Conservation (phyloP, 495 filamentous ascomycete species). For the Hypoxylon cercidicola region DNA sequence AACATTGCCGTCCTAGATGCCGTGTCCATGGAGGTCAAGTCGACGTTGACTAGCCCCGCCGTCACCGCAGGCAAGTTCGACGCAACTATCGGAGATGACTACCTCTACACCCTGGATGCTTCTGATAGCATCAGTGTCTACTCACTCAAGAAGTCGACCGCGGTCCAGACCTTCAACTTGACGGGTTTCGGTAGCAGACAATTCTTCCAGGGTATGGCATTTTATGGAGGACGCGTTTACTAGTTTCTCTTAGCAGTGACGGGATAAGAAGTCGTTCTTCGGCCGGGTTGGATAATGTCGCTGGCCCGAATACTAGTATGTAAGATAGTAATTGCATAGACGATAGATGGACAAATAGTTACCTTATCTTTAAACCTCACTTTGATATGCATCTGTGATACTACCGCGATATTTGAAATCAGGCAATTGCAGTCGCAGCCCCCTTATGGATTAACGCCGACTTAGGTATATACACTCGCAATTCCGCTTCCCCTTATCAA, state of each 20-base stretch:
- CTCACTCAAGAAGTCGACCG: slow-evolving; percentile 11
- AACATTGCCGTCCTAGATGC: slow-evolving; percentile 39
- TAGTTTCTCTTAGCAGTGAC: not conserved
- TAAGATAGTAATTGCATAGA: too few species aligned
- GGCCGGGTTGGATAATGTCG: too few species aligned
- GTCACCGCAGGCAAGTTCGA: slow-evolving; percentile 32
- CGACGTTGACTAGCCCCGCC: slow-evolving; percentile 5
- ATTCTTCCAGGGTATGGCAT: slow-evolving; percentile 38
- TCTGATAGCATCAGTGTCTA: slow-evolving; percentile 25
- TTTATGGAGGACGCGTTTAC: slow-evolving; percentile 20
- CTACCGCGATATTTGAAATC: too few species aligned
- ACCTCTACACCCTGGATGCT: slow-evolving; percentile 41
- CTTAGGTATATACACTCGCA: too few species aligned
- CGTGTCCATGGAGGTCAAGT: slow-evolving; percentile 24
- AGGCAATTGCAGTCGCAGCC: too few species aligned
- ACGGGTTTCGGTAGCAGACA: slow-evolving; percentile 30
- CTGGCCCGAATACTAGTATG: too few species aligned
- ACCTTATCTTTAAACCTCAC: too few species aligned
- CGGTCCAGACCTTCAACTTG: slow-evolving; percentile 43
- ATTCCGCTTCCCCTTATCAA: too few species aligned
- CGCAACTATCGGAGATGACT: slow-evolving; percentile 22
- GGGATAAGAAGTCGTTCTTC: not conserved
- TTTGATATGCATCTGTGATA: too few species aligned
- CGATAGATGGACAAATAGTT: too few species aligned
- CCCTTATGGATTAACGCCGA: too few species aligned